Base-by-base conservation (phyloP, 2,329 filamentous ascomycete genomes). In the Dactylonectria estremocensis region DNA sequence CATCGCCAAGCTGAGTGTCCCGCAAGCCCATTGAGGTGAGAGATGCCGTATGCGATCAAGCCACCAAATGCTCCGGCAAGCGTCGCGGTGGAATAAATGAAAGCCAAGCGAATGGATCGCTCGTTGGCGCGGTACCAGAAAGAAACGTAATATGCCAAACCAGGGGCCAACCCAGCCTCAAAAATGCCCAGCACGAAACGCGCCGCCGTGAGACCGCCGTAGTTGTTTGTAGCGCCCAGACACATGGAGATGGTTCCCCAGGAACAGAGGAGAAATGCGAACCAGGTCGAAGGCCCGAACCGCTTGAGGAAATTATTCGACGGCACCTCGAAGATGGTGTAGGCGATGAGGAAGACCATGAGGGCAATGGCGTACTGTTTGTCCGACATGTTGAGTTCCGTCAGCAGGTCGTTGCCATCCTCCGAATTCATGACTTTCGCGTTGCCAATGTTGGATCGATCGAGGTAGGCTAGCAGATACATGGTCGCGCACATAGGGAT, bases 121-220 rank as follows among this genome's bases (percentile, higher is more conserved):
- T 94, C 91, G n/a, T 88, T 86, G 67, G 88, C 88, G 16, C 86
- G 89, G 78, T 94, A 94, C 85, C 92, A 94, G 66, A 93, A 88
- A 0, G 91, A 93, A 13, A 94, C 82, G 22, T 76, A 76, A 24
- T 76, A 76, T 1, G 74, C 71, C 11, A 76, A 58, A 5, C 74
- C 74, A 0, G 74, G 74, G 18, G 74, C 74, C 1, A 76, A 20
- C 2, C 72, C 74, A n/a, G 79, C 78, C 61, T 80, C 79, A 7
- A 75, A 72, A 9, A 79, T 71, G 0, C 79, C 79, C 1, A 80
- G 64, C 33, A 79, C 66, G 52, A 80, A 79, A 2, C 79, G 73
- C 7, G 76, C 66, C 14, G 74, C 76, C 2, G 78, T 73, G 6
- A 80, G 67, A 3, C 71, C 69, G 0, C 71, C 73, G 43, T 69